Base-by-base conservation (phyloP, 1,284 basidiomycete species). In the Takashimella koratensis region DNA sequence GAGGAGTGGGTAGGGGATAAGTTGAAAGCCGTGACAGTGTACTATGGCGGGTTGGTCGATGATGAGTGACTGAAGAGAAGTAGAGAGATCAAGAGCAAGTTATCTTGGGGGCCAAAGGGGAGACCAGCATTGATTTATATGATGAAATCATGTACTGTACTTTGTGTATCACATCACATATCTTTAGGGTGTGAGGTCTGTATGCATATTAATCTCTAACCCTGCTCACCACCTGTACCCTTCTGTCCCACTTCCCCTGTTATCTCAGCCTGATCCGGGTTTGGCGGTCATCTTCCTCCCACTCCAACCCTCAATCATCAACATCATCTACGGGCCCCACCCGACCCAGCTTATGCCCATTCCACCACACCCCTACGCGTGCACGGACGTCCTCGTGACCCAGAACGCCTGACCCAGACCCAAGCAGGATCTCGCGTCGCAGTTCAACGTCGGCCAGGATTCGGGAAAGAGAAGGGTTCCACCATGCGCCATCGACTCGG, bases 1-100 rank as follows among this genome's bases (percentile, higher is more conserved):
- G 80, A 82, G 56, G 76, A 79, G 54, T 81, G 77, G 76, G 77
- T 81, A 57, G 76, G 77, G 3, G 64, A 67, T 21, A 80, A 79
- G 60, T 64, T 81, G 51, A 81, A 81, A 61, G 80, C 80, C 8
- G 59, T 82, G 13, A 79, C 78, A 10, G 76, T 74, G 5, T 81
- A 82, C 62, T 81, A 68, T 66, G 81, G 80, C 1, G 70, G 70
- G 0, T 64, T 80, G 16, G 75, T 71, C 0, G 58, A 43, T 53
- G 19, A 53, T 19, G 58, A 58, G n/a, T 52, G 52, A 36, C 51
- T 30, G 41, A 43, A 13, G 30, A 36, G 30, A 16, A 36, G 16
- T 8, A 16, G 30, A 36, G 16, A 36, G 30, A 36, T 16, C 8
- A 36, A 16, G 30, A 8, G 30, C 30, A 16, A 36, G 30, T 16